Conservation (phyloP, 176 grass and related monocot genomes). For the Bonia amplexicaulis region DNA sequence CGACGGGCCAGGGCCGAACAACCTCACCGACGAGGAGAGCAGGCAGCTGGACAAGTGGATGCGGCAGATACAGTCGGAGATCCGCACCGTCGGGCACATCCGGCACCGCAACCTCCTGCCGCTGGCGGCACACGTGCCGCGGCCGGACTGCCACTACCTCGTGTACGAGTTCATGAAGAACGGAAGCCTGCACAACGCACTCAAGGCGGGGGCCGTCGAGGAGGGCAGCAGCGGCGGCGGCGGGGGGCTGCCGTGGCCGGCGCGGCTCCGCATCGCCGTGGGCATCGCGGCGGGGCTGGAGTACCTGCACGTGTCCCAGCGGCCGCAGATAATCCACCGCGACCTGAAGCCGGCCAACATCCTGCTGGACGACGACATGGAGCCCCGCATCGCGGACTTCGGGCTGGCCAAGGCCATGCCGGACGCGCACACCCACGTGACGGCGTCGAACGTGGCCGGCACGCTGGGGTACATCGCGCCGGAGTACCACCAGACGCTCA, state of each 20-base stretch:
- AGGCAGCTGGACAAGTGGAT: conserved; percentile 58
- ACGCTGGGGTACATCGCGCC: conserved; percentile 87
- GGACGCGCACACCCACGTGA: conserved; percentile 44
- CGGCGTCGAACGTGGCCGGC: conserved; percentile 54
- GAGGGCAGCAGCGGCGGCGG: neutral
- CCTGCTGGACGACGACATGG: conserved; percentile 76
- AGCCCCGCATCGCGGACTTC: conserved; percentile 77
- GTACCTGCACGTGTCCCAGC: conserved; percentile 67
- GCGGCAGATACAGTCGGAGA: conserved; percentile 85
- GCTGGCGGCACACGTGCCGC: conserved; percentile 62
- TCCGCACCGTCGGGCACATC: conserved; percentile 73
- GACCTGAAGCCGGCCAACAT: conserved; percentile 94
- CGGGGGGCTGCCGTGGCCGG: conserved; percentile 42
- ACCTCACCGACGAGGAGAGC: conserved; percentile 60
- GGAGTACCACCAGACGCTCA: conserved; percentile 72
- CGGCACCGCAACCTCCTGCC: conserved; percentile 81
- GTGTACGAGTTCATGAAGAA: conserved; percentile 92
- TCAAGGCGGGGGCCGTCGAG: neutral
- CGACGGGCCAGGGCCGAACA: conserved; percentile 13
- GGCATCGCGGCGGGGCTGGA: conserved; percentile 72
- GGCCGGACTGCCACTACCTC: conserved; percentile 72
- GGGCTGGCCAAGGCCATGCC: conserved; percentile 71
- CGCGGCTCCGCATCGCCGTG: conserved; percentile 48
- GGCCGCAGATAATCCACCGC: conserved; percentile 75
- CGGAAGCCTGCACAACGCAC: conserved; percentile 59